A percentile compares a stretch with the other conserved stretches of the same genome.
These are phyloP conservation scores for Eucalyptus virginea DNA, from an alignment of 345 rosid genomes.

Conservation along the genomic window DNA sequence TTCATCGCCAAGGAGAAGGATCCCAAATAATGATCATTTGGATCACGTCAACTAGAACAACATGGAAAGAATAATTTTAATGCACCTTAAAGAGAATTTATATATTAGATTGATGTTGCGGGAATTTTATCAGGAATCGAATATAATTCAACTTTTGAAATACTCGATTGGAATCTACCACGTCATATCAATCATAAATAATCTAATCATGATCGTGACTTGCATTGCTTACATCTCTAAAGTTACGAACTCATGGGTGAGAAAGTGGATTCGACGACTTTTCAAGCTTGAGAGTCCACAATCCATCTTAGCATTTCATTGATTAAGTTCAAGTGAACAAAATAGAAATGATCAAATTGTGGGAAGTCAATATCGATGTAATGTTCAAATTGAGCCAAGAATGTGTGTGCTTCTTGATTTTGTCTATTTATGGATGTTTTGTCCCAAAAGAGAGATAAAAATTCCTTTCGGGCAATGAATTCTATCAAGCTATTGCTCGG, in stretches of 20 bases:
- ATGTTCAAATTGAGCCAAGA: not conserved
- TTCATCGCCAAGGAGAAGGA: not conserved
- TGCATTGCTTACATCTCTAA: fast-evolving
- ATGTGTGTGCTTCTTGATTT: not conserved
- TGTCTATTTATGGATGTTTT: not conserved
- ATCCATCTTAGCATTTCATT: not conserved
- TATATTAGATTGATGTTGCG: not conserved
- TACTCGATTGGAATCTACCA: not conserved
- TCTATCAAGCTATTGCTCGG: too few species aligned
- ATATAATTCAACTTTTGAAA: not conserved
- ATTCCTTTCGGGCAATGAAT: not conserved
- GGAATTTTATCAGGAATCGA: too few species aligned
- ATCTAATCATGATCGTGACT: not conserved
- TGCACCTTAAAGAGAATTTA: not conserved
- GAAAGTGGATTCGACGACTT: not conserved
- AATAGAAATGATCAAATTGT: not conserved
- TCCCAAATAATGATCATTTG: not conserved
- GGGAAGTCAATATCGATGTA: not conserved
- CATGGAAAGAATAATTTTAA: not conserved
- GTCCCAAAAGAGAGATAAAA: not conserved
- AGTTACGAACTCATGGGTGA: not conserved
- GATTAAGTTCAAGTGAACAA: not conserved
- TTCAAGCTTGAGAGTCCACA: not conserved
- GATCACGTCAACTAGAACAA: not conserved
- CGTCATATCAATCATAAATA: fast-evolving